Evolutionary conservation across 371 early-diverging fungal species (phyloP).

Genomic region (Synchytrium microbalum): DNA sequence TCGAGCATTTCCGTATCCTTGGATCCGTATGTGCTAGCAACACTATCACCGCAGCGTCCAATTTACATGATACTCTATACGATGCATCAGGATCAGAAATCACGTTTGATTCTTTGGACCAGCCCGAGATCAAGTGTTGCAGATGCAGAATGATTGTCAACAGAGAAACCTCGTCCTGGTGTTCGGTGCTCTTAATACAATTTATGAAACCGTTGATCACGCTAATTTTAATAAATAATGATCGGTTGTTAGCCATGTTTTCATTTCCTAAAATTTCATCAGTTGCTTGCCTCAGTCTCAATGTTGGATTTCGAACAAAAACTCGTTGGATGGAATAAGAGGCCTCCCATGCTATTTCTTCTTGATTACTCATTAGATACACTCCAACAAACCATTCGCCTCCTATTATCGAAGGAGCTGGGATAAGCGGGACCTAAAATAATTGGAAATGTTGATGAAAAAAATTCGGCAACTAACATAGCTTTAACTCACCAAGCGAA

Average conservation of each 20-base stretch:
- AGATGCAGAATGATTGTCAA: constrained; percentile 28
- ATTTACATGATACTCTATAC: constrained; percentile 36
- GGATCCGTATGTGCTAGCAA: constrained; percentile 29
- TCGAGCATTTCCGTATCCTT: constrained; percentile 23
- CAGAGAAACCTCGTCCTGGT: constrained; percentile 31
- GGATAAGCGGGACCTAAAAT: constrained; percentile 31
- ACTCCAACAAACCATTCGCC: constrained; percentile 33
- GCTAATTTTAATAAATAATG: constrained; percentile 12
- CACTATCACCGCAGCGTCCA: constrained; percentile 32
- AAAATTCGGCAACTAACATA: too few species aligned
- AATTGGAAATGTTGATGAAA: too few species aligned
- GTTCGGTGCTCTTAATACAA: constrained; percentile 27
- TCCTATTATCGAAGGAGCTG: constrained; percentile 29
- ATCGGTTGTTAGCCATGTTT: too few species aligned
- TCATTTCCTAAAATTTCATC: neutral
- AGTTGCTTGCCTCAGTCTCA: constrained; percentile 24
- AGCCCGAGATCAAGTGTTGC: too few species aligned
- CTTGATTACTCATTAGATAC: constrained; percentile 25
- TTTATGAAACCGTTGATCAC: constrained; percentile 36
- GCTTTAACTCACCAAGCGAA: too few species aligned
- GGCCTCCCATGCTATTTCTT: constrained; percentile 29
- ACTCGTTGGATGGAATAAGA: constrained; percentile 20
- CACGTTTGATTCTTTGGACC: constrained; percentile 10
- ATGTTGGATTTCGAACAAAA: constrained; percentile 25
- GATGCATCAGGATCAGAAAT: too few species aligned